These are phyloP conservation scores for Botrytis tulipae DNA, from an alignment of 2,329 filamentous ascomycete species.

Conservation along the genomic window DNA sequence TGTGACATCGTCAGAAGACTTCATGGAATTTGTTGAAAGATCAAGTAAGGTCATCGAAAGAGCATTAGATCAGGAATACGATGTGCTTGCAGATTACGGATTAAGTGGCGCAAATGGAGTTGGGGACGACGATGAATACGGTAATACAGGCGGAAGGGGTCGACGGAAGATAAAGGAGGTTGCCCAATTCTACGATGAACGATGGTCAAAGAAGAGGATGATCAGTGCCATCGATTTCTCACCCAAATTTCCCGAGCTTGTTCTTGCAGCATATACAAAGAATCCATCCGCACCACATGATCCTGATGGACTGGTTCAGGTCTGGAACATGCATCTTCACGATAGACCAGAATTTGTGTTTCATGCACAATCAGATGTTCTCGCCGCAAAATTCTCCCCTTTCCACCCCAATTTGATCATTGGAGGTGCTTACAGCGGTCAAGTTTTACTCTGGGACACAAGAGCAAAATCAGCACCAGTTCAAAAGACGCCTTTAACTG, in stretches of 20 bases:
- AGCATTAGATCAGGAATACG: constrained; percentile 92
- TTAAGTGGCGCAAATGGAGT: constrained; percentile 68
- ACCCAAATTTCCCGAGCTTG: constrained; percentile 87
- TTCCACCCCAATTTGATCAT: constrained; percentile 97
- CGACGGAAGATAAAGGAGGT: constrained; percentile 80
- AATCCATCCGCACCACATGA: constrained; percentile 93
- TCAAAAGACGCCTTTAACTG: constrained; percentile 92
- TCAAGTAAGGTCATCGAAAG: constrained; percentile 97
- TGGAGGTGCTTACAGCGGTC: constrained; percentile 93
- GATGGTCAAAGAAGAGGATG: constrained; percentile 97
- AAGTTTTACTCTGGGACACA: constrained; percentile 96
- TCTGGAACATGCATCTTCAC: constrained; percentile 96
- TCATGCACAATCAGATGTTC: constrained; percentile 91
- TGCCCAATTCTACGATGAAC: constrained; percentile 88
- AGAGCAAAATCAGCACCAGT: constrained; percentile 85
- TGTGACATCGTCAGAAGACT: constrained; percentile 88
- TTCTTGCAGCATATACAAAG: constrained; percentile 95
- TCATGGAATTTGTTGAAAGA: constrained; percentile 90
- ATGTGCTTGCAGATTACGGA: constrained; percentile 92
- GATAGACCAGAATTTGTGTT: constrained; percentile 95
- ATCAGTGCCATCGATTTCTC: constrained; percentile 95
- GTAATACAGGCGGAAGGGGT: constrained; percentile 67
- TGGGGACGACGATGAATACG: constrained; percentile 75
- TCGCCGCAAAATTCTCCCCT: constrained; percentile 96
- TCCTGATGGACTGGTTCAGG: constrained; percentile 86